Evolutionary conservation across 129 eudicot genomes (phyloP).

Genomic region (Ambrosia trifida): DNA sequence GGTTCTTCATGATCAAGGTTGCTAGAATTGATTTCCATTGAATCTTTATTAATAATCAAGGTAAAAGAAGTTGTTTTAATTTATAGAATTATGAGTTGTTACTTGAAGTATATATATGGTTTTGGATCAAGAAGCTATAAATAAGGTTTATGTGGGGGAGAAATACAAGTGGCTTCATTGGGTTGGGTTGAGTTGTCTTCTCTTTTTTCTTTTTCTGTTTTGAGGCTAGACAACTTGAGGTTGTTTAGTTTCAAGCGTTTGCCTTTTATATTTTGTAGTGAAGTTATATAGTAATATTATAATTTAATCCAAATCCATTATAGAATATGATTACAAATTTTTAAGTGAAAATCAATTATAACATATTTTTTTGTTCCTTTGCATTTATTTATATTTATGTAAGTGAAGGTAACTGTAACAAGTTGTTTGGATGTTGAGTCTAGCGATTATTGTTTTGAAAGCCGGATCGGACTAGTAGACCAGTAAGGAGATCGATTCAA

Average conservation of each 20-base stretch:
- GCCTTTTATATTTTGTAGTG: slow-evolving; percentile 8
- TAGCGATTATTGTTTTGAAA: too few relatives aligned
- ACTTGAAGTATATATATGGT: not conserved
- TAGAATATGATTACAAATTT: not conserved
- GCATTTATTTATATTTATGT: not conserved
- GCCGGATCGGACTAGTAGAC: too few relatives aligned
- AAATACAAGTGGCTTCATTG: slow-evolving; percentile 46
- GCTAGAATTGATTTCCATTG: slow-evolving; percentile 18
- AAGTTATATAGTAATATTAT: not conserved
- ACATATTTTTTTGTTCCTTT: not conserved
- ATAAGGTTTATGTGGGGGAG: slow-evolving; percentile 43
- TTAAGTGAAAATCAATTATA: not conserved
- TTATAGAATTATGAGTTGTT: not conserved
- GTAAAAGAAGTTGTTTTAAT: not conserved
- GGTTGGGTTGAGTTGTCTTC: slow-evolving; percentile 15
- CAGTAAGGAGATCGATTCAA: too few relatives aligned
- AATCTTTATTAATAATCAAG: not conserved
- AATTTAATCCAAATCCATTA: slow-evolving; percentile 7
- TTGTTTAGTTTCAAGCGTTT: slow-evolving; percentile 22
- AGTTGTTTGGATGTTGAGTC: too few relatives aligned
- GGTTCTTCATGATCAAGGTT: slow-evolving; percentile 37
- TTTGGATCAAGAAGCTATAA: slow-evolving; percentile 46
- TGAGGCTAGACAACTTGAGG: slow-evolving; percentile 25
- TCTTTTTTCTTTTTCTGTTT: slow-evolving; percentile 24
- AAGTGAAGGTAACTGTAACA: not conserved